A percentile compares a stretch with the other conserved stretches of the same genome.
Conservation (phyloP, 176 grass and related monocot genomes). For the Saccharum spontaneum region DNA sequence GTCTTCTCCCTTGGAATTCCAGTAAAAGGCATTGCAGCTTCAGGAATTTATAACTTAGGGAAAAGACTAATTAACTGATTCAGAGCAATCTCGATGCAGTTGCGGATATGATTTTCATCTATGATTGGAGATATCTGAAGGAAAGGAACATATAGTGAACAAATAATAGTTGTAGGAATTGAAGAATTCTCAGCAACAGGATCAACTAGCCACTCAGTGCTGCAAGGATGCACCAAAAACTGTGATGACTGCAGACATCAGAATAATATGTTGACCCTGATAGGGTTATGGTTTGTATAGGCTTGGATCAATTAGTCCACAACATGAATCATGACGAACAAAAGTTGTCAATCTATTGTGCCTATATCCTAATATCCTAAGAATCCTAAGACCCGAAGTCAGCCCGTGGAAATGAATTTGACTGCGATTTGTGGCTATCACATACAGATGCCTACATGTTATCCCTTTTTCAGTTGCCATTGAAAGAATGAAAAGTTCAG, state of each 20-base stretch:
- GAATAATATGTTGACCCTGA: neutral
- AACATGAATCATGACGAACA: neutral
- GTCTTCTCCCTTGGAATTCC: neutral
- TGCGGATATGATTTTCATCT: neutral
- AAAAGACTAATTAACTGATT: conserved; percentile 22
- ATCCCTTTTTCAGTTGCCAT: neutral
- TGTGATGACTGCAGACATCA: neutral
- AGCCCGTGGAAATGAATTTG: neutral
- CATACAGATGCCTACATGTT: neutral
- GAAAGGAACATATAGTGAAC: conserved; percentile 10
- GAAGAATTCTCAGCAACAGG: neutral
- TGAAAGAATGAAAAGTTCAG: neutral
- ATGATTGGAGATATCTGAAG: neutral
- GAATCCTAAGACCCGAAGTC: neutral
- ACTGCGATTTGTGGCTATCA: neutral
- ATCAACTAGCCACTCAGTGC: neutral
- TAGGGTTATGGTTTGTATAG: neutral
- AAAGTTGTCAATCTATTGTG: neutral
- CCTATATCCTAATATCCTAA: neutral
- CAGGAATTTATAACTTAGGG: neutral
- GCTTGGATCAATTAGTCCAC: neutral
- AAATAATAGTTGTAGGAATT: neutral
- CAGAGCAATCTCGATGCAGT: neutral
- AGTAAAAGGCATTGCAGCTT: neutral
- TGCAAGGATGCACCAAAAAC: neutral